Percentiles rank a stretch among this genome's conserved stretches.
Conservation (phyloP, 1,284 basidiomycete species). For the Moesziomyces parantarcticus region DNA sequence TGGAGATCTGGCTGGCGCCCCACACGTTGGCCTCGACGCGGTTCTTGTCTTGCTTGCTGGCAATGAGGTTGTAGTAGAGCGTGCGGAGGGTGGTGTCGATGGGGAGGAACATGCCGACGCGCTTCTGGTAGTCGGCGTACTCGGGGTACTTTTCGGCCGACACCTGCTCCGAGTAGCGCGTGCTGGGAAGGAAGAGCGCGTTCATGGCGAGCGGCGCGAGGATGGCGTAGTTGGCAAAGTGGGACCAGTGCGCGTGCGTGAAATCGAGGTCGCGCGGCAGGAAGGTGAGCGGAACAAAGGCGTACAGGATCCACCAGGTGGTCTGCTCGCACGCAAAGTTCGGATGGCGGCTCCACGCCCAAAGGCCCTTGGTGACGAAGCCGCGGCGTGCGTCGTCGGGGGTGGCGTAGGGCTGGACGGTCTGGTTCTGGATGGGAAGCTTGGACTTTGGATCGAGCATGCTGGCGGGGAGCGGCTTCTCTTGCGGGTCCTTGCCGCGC, state of each 20-base stretch:
- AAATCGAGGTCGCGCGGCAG: conserved; percentile 72
- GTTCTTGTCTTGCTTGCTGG: conserved; percentile 28
- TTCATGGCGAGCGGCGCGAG: conserved; percentile 59
- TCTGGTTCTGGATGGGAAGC: conserved; percentile 23
- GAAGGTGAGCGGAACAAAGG: conserved; percentile 62
- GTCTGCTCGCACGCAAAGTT: conserved; percentile 89
- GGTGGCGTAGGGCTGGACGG: conserved; percentile 39
- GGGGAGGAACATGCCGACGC: conserved; percentile 85
- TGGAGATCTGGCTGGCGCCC: conserved; percentile 39
- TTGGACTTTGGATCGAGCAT: conserved; percentile 33
- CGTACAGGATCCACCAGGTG: conserved; percentile 78
- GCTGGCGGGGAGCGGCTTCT: conserved; percentile 33
- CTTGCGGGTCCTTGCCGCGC: conserved; percentile 68
- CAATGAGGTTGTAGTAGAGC: conserved; percentile 61
- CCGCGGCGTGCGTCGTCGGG: conserved; percentile 77
- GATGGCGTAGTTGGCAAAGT: conserved; percentile 62
- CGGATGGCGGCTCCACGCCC: conserved; percentile 87
- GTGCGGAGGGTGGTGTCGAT: conserved; percentile 70
- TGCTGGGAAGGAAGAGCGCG: conserved; percentile 69
- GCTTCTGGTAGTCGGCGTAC: conserved; percentile 78
- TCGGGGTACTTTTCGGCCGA: conserved; percentile 80
- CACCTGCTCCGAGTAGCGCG: conserved; percentile 82
- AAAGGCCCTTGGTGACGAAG: conserved; percentile 85
- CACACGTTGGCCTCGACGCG: conserved; percentile 55
- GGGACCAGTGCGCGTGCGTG: conserved; percentile 56